phyloP scores from a whole-genome alignment of 345 rosid genomes.

The Corchorus olitorius region DNA sequence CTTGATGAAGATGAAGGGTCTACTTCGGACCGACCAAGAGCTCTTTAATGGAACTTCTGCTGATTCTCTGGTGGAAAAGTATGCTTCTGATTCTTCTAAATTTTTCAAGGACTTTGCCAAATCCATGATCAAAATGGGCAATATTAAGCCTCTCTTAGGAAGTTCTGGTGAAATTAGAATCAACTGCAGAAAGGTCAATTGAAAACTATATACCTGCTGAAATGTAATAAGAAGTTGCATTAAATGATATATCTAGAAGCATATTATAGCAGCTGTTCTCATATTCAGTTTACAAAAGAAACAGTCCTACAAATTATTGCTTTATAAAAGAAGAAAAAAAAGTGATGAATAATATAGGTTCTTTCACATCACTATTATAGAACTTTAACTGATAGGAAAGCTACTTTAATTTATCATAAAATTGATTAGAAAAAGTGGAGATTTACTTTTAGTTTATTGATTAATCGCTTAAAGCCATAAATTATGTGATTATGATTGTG shows the following conservation, averaged over 20 bases:
- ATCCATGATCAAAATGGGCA: constrained; percentile 51
- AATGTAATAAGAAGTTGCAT: too few relatives aligned
- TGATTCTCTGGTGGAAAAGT: constrained; percentile 28
- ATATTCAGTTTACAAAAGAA: too few relatives aligned
- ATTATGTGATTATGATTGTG: background rate
- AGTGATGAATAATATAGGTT: too few relatives aligned
- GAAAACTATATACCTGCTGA: too few relatives aligned
- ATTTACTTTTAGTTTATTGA: background rate
- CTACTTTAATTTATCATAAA: background rate
- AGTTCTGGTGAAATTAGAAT: constrained; percentile 39
- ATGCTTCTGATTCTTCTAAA: constrained; percentile 21
- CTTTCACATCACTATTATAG: too few relatives aligned
- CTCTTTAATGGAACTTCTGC: constrained; percentile 32
- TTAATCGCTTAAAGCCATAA: constrained; percentile 1
- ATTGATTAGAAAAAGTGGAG: background rate
- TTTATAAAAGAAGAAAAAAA: too few relatives aligned
- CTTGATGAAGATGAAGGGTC: constrained; percentile 41
- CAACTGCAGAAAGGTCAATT: constrained; percentile 43
- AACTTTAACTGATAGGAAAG: background rate
- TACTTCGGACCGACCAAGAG: constrained; percentile 45
- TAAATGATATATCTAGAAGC: background rate
- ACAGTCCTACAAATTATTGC: too few relatives aligned
- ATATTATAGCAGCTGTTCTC: too few relatives aligned
- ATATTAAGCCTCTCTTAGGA: constrained; percentile 43
- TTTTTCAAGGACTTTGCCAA: constrained; percentile 39